These are phyloP conservation scores for Strobilomyces echinocephalus DNA, from an alignment of 768 basidiomycete species.

Conservation along the genomic window DNA sequence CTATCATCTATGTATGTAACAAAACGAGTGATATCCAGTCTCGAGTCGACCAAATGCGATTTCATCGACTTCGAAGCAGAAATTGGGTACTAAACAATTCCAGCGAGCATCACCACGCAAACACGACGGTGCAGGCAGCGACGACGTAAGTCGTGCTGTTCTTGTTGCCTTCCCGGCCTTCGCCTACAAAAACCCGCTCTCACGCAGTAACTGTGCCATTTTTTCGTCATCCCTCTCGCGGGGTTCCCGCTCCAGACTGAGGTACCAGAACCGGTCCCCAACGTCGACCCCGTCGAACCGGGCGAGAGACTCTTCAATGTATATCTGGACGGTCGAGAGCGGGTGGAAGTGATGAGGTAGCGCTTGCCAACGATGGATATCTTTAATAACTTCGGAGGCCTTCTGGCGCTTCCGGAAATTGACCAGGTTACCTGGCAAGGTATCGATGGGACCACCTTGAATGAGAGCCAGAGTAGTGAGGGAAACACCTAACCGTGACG, in stretches of 20 bases:
- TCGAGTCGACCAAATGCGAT: too few relatives aligned
- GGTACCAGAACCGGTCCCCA: slow-evolving; percentile 79
- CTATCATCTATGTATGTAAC: too few relatives aligned
- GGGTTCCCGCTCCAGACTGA: slow-evolving; percentile 85
- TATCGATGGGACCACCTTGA: slow-evolving; percentile 92
- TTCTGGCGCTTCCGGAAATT: slow-evolving; percentile 96
- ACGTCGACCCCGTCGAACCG: slow-evolving; percentile 67
- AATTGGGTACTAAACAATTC: too few relatives aligned
- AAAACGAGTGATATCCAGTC: too few relatives aligned
- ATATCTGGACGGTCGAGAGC: slow-evolving; percentile 62
- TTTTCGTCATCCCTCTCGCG: slow-evolving; percentile 95
- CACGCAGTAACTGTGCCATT: slow-evolving; percentile 51
- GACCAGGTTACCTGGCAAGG: slow-evolving; percentile 70
- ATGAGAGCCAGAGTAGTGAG: slow-evolving; percentile 96
- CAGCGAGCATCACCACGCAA: too few relatives aligned
- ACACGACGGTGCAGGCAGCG: too few relatives aligned
- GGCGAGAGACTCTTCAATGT: slow-evolving; percentile 74
- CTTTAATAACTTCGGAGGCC: slow-evolving; percentile 93
- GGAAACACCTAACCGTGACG: slow-evolving; percentile 68
- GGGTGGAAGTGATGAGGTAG: slow-evolving; percentile 81
- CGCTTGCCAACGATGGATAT: slow-evolving; percentile 95
- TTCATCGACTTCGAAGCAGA: too few relatives aligned
- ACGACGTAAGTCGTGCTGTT: too few relatives aligned
- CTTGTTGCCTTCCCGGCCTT: too few relatives aligned
- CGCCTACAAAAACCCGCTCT: too few relatives aligned